Evolutionary conservation across 345 rosid species (phyloP).

Genomic region (Pistacia integerrima): DNA sequence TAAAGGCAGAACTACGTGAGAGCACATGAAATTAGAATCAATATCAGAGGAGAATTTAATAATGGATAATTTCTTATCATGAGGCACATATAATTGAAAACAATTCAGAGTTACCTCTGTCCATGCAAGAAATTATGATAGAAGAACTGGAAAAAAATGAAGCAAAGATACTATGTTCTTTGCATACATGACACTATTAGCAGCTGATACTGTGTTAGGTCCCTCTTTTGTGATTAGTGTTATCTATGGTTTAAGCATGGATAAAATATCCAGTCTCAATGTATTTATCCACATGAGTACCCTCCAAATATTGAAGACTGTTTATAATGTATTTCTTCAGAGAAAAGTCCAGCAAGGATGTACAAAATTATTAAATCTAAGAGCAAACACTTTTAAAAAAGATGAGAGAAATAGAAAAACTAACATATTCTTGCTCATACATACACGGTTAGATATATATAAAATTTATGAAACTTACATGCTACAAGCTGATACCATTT

Average conservation of each 20-base stretch:
- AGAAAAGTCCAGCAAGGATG: neutral
- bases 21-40: neutral
- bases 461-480: constrained; percentile 44
- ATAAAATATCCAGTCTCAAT: neutral
- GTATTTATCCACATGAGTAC: neutral
- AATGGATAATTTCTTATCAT: neutral
- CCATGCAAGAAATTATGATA: neutral
- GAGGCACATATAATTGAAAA: neutral
- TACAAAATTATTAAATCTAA: neutral
- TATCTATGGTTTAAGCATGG: neutral
- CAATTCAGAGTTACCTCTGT: neutral
- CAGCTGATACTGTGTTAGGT: neutral
- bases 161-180: neutral
- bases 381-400: neutral
- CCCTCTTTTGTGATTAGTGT: neutral
- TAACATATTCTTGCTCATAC: neutral
- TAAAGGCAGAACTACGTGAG: constrained; percentile 12
- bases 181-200: neutral
- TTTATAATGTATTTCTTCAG: neutral
- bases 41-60: neutral
- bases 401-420: neutral
- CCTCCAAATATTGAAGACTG: neutral
- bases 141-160: neutral
- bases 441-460: neutral
- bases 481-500: constrained; percentile 85